phyloP scores from a whole-genome alignment of 495 filamentous ascomycete genomes.

The Friedmanniomyces simplex region DNA sequence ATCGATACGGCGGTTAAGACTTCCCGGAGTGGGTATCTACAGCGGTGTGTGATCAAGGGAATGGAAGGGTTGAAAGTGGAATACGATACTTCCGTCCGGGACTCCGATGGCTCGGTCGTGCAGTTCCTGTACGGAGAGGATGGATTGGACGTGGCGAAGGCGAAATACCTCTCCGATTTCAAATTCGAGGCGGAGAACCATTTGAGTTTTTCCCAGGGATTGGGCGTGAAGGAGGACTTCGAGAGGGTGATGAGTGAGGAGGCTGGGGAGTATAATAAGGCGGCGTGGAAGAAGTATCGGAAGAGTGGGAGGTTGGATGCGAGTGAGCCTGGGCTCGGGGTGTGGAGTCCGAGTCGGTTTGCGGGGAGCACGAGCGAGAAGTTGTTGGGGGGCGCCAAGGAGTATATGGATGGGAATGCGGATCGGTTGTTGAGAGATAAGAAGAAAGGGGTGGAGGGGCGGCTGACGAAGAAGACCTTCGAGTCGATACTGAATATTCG shows the following conservation, averaged over 20 bases:
- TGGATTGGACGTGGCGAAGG: slow-evolving; percentile 85
- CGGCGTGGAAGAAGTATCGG: slow-evolving; percentile 65
- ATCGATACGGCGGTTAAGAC: slow-evolving; percentile 99
- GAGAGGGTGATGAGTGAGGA: slow-evolving; percentile 36
- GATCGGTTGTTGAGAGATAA: slow-evolving; percentile 70
- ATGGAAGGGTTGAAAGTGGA: slow-evolving; percentile 91
- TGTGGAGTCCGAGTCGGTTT: slow-evolving; percentile 63
- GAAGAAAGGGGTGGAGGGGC: slow-evolving; percentile 44
- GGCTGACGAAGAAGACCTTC: slow-evolving; percentile 60
- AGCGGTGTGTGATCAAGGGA: slow-evolving; percentile 96
- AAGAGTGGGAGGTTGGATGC: slow-evolving; percentile 56
- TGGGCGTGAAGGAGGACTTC: slow-evolving; percentile 43
- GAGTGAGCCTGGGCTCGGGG: slow-evolving; percentile 66
- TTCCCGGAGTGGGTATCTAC: slow-evolving; percentile 88
- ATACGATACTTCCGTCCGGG: slow-evolving; percentile 88
- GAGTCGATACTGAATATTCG: slow-evolving; percentile 77
- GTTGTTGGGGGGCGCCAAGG: slow-evolving; percentile 56
- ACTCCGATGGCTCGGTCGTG: slow-evolving; percentile 82
- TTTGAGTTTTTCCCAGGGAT: slow-evolving; percentile 42
- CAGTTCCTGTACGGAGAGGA: slow-evolving; percentile 98
- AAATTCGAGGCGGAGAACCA: slow-evolving; percentile 80
- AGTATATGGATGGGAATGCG: slow-evolving; percentile 69
- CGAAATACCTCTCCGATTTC: slow-evolving; percentile 83
- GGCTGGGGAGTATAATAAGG: slow-evolving; percentile 55
- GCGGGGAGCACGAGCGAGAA: slow-evolving; percentile 82